Percentiles rank a stretch among this genome's conserved stretches.
Conservation (phyloP, 1,284 basidiomycete genomes). For the Neonothopanus nambi region DNA sequence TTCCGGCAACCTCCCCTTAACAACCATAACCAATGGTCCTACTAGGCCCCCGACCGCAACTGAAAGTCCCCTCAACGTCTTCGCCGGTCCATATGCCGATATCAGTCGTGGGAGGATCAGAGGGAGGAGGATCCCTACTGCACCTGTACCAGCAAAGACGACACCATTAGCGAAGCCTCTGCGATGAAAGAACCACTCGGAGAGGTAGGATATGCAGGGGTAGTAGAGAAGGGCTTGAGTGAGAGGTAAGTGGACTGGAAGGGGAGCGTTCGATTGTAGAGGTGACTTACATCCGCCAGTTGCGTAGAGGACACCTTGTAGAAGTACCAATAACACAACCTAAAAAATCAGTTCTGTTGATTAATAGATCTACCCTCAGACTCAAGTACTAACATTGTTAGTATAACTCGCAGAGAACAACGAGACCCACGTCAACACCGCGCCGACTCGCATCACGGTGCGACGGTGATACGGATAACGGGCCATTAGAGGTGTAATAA, state of each 20-base stretch:
- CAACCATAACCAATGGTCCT: slow-evolving; percentile 29
- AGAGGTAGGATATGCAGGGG: slow-evolving; percentile 36
- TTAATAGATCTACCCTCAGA: slow-evolving; percentile 5
- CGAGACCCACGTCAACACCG: slow-evolving; percentile 28
- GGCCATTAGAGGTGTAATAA: slow-evolving; percentile 29
- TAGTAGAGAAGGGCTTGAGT: slow-evolving; percentile 34
- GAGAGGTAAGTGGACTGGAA: background rate
- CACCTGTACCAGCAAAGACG: slow-evolving; percentile 39
- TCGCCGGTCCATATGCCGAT: slow-evolving; percentile 24
- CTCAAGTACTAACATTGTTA: slow-evolving; percentile 23
- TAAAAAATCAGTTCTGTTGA: slow-evolving; percentile 14
- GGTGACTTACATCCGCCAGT: slow-evolving; percentile 36
- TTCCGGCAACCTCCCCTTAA: slow-evolving; percentile 35
- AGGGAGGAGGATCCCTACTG: slow-evolving; percentile 39
- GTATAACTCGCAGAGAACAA: slow-evolving; percentile 37
- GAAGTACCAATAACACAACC: slow-evolving; percentile 33
- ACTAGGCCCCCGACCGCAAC: slow-evolving; percentile 26
- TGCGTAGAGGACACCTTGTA: slow-evolving; percentile 41
- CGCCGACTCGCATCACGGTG: slow-evolving; percentile 32
- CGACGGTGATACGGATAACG: slow-evolving; percentile 32
- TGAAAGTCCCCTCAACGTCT: slow-evolving; percentile 31
- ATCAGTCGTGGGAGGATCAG: slow-evolving; percentile 32
- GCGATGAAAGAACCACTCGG: slow-evolving; percentile 43
- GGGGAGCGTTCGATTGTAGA: background rate
- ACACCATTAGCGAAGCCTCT: slow-evolving; percentile 43